Base-by-base conservation (phyloP, 345 rosid genomes). In the Mercurialis annua region DNA sequence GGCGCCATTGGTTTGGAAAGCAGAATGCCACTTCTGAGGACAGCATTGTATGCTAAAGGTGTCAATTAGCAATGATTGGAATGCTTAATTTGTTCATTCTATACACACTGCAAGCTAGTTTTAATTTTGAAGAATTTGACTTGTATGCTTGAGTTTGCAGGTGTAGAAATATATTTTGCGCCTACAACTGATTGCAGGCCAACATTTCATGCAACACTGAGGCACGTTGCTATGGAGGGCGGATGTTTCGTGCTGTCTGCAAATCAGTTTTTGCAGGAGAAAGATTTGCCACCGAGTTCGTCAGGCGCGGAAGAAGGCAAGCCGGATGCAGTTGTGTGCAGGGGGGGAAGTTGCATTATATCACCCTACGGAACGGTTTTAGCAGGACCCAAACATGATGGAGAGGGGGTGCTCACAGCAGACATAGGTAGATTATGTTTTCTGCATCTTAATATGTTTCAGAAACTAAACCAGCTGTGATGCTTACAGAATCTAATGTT, bases 1-100 rank as follows among this genome's bases (percentile, higher is more conserved):
- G 96, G 92, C 54, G 96, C 92, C 47, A 85, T 90, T 65, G 90
- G 96, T 74, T 93, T 96, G 97, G 96, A 93, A 63, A 93, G 89
- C 66, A 82, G 85, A 77, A 93, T 93, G 97, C 98, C 98, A 11
- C 89, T 92, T 67, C 83, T 89, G 20, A 83, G 97, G 40, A 36
- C 40, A 36, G 9, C 40, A 9, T 3, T 36, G 40, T 36, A 36
- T 36, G 40, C 40, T 36, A 36, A 36, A 36, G 4, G 40, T 36
- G 40, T n/a, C n/a, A n/a, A n/a, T n/a, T n/a, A n/a, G n/a, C n/a
- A n/a, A n/a, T n/a, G n/a, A n/a, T n/a, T n/a, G n/a, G 44, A 8
- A 40, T 40, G 44, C 44, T 40, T 7, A 3, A 36, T 36, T 36
- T 36, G 40, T 36, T 36, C 40, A n/a, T n/a, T n/a, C n/a, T n/a